These are phyloP conservation scores for Echium plantagineum DNA, from an alignment of 257 asterid genomes.

Conservation along the genomic window DNA sequence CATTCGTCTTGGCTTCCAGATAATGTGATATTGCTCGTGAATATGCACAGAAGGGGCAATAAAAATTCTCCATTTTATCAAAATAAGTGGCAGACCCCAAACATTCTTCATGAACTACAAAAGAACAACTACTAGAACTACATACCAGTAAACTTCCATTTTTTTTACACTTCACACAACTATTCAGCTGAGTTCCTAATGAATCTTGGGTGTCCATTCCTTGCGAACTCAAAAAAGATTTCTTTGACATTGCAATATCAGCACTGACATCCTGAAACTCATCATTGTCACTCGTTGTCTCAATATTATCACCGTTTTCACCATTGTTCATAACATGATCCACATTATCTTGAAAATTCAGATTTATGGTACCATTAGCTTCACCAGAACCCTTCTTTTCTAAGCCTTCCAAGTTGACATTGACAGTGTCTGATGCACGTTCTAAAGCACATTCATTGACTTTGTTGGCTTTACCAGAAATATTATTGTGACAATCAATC, in stretches of 20 bases:
- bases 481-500: slow-evolving; percentile 18
- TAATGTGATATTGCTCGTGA: slow-evolving; percentile 46
- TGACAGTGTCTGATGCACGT: slow-evolving; percentile 8
- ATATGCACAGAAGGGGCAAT: slow-evolving; percentile 72
- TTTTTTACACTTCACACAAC: slow-evolving; percentile 41
- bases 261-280: slow-evolving; percentile 31
- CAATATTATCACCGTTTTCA: slow-evolving; percentile 12
- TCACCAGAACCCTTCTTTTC: slow-evolving; percentile 8
- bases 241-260: slow-evolving; percentile 30
- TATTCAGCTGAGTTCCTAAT: slow-evolving; percentile 24
- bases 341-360: slow-evolving; percentile 11
- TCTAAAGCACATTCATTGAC: slow-evolving; percentile 9
- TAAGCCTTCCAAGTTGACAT: slow-evolving; percentile 3
- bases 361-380: slow-evolving; percentile 6
- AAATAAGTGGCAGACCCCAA: slow-evolving; percentile 38
- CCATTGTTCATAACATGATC: slow-evolving; percentile 9
- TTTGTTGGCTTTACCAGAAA: slow-evolving; percentile 15
- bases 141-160: slow-evolving; percentile 42
- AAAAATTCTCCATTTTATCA: slow-evolving; percentile 34
- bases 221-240: slow-evolving; percentile 40
- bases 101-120: slow-evolving; percentile 51
- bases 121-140: slow-evolving; percentile 35
- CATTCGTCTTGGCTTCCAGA: slow-evolving; percentile 32
- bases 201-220: slow-evolving; percentile 37
- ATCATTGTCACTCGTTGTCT: slow-evolving; percentile 26